phyloP scores from a whole-genome alignment of 116 monocot species.

The Cymodocea nodosa region DNA sequence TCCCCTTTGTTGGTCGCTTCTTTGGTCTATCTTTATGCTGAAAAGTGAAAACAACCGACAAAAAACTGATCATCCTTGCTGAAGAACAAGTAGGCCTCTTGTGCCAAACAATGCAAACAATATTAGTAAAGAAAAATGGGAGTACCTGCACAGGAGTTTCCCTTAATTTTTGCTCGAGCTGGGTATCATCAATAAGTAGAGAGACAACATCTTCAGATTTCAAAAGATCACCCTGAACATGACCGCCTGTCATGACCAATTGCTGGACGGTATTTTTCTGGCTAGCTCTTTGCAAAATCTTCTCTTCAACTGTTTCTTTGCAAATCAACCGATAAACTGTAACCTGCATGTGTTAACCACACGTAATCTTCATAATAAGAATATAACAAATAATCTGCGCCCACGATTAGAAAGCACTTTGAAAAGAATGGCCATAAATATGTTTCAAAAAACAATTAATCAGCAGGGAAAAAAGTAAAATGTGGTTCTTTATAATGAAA shows the following conservation, averaged over 20 bases:
- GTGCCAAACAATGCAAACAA: neutral
- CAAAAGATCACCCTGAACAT: slow-evolving; percentile 86
- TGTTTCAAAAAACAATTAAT: no score
- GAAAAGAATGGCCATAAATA: no score
- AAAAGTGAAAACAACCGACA: neutral
- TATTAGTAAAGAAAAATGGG: neutral
- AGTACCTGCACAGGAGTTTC: slow-evolving; percentile 40
- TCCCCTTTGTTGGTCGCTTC: slow-evolving; percentile 52
- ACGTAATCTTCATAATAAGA: neutral
- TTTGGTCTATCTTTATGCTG: slow-evolving; percentile 81
- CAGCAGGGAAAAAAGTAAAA: slow-evolving; percentile 72
- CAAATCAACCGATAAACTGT: slow-evolving; percentile 96
- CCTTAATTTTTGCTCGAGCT: slow-evolving; percentile 77
- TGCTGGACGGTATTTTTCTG: slow-evolving; percentile 99
- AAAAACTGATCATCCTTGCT: neutral
- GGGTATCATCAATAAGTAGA: slow-evolving; percentile 78
- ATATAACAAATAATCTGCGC: neutral
- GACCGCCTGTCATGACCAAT: slow-evolving; percentile 92
- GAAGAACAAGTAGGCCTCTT: neutral
- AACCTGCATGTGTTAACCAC: slow-evolving; percentile 35
- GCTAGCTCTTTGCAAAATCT: slow-evolving; percentile 92
- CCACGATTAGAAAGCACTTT: neutral
- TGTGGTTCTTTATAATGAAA: slow-evolving; percentile 41
- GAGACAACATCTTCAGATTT: slow-evolving; percentile 87
- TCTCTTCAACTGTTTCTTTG: slow-evolving; percentile 97